phyloP scores from a whole-genome alignment of 2,329 filamentous ascomycete genomes.

The Hymenoscyphus repandus region DNA sequence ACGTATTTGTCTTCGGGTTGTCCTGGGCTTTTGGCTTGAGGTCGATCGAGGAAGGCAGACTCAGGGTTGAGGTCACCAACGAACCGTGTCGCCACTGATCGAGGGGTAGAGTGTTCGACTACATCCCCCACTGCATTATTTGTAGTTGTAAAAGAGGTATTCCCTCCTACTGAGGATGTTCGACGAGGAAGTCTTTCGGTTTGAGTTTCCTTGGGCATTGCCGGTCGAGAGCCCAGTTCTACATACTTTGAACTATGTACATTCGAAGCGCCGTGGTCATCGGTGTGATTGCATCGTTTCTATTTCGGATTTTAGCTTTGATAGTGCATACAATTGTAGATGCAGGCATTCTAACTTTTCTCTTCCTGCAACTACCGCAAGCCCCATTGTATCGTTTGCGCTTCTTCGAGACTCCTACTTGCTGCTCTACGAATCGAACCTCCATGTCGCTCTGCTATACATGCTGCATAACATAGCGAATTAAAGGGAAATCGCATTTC shows the following conservation, averaged over 20 bases:
- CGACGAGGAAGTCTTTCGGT: too few relatives aligned
- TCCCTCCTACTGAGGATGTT: too few relatives aligned
- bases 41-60: slow-evolving; percentile 1
- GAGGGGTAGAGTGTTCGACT: background rate
- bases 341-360: background rate
- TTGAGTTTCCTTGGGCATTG: background rate
- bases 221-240: background rate
- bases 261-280: background rate
- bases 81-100: background rate
- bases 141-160: too few relatives aligned
- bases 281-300: slow-evolving; percentile 3
- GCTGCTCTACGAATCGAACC: background rate
- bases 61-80: slow-evolving; percentile 7
- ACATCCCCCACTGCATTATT: background rate
- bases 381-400: slow-evolving; percentile 2
- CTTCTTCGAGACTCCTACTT: background rate
- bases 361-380: slow-evolving; percentile 3
- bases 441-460: background rate
- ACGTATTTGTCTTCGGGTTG: background rate
- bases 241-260: background rate
- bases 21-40: background rate
- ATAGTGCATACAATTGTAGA: too few relatives aligned
- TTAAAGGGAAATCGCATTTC: too few relatives aligned
- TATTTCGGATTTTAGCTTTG: background rate
- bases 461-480: background rate